A percentile compares a stretch with the other conserved stretches of the same genome.
These are phyloP conservation scores for Lotus japonicus DNA, from an alignment of 306 rosid species.

Conservation along the genomic window DNA sequence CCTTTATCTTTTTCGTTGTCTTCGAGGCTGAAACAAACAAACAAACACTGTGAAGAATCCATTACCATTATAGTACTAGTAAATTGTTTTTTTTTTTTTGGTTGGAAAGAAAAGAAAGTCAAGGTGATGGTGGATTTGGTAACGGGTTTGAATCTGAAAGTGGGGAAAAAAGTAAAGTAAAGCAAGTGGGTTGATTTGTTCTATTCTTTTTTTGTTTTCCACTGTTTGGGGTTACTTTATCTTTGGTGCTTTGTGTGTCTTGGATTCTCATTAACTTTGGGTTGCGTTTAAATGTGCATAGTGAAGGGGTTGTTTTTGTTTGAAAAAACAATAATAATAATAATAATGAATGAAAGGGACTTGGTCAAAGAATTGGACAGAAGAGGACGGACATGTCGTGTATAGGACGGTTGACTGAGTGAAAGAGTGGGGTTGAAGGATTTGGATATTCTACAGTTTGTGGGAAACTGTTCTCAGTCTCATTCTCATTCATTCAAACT, in stretches of 20 bases:
- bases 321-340: slow-evolving; percentile 23
- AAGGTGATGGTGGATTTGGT: slow-evolving; percentile 68
- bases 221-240: slow-evolving; percentile 13
- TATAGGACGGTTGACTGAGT: slow-evolving; percentile 61
- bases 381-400: slow-evolving; percentile 66
- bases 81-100: neutral
- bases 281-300: slow-evolving; percentile 1
- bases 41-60: slow-evolving; percentile 20
- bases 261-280: slow-evolving; percentile 34
- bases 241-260: slow-evolving; percentile 16
- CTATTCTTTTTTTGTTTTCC: neutral
- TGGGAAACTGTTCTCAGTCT: too few species aligned
- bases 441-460: too few species aligned
- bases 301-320: slow-evolving; percentile 15
- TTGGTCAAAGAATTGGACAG: slow-evolving; percentile 64
- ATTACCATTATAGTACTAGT: slow-evolving; percentile 14
- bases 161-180: neutral
- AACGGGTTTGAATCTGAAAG: slow-evolving; percentile 32
- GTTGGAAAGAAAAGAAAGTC: neutral
- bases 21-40: slow-evolving; percentile 12
- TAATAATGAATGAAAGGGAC: slow-evolving; percentile 40
- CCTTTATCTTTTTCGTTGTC: slow-evolving; percentile 20
- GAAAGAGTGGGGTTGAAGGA: neutral
- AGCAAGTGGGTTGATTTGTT: slow-evolving; percentile 14
- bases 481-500: too few species aligned